phyloP scores from a whole-genome alignment of 1,139 yeast genomes.

The Kodamaea derodonti region DNA sequence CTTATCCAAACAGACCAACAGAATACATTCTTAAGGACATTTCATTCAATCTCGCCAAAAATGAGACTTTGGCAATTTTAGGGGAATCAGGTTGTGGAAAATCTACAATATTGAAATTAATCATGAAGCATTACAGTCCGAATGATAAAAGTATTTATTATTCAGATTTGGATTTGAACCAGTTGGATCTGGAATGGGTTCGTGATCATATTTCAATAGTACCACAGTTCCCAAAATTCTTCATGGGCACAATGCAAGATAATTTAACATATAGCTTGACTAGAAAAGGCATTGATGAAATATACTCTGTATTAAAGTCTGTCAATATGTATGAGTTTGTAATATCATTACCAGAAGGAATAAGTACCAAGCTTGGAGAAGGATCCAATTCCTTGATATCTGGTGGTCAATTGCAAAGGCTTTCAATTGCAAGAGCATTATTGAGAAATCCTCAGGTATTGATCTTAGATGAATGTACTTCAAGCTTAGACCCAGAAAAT shows the following conservation, averaged over 20 bases:
- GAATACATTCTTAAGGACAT: slow-evolving; percentile 32
- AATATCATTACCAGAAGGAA: slow-evolving; percentile 48
- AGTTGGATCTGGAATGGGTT: slow-evolving; percentile 45
- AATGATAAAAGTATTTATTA: slow-evolving; percentile 31
- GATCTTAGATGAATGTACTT: slow-evolving; percentile 76
- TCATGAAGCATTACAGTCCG: slow-evolving; percentile 49
- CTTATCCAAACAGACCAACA: slow-evolving; percentile 35
- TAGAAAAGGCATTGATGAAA: slow-evolving; percentile 25
- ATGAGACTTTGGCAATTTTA: slow-evolving; percentile 57
- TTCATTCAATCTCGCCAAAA: slow-evolving; percentile 36
- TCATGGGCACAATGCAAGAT: slow-evolving; percentile 63
- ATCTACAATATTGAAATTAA: slow-evolving; percentile 57
- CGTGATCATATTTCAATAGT: slow-evolving; percentile 59
- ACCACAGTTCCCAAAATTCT: slow-evolving; percentile 62
- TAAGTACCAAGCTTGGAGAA: slow-evolving; percentile 57
- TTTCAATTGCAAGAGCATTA: slow-evolving; percentile 73
- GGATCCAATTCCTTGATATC: slow-evolving; percentile 49
- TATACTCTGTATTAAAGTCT: slow-evolving; percentile 37
- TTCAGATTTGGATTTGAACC: slow-evolving; percentile 39
- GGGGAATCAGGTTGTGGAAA: slow-evolving; percentile 85
- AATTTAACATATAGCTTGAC: slow-evolving; percentile 58
- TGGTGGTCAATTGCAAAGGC: slow-evolving; percentile 78
- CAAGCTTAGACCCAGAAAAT: slow-evolving; percentile 66
- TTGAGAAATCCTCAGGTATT: slow-evolving; percentile 59
- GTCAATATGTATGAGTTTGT: slow-evolving; percentile 55